phyloP scores from a whole-genome alignment of 2,329 filamentous ascomycete genomes.

The Venturia oleaginea region DNA sequence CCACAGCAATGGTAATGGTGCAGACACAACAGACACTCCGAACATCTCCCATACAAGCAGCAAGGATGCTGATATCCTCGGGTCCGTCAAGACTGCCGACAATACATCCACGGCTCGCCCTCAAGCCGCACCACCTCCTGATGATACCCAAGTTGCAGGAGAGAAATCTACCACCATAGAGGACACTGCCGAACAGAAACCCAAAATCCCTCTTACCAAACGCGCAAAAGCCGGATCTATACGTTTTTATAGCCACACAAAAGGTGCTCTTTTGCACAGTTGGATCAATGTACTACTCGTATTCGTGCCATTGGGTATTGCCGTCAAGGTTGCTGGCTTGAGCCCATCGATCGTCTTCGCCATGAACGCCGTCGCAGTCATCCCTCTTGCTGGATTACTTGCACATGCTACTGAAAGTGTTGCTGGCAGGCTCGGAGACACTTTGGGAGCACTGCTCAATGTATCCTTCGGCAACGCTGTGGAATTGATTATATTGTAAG shows the following conservation, averaged over 20 bases:
- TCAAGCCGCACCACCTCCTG: slow-evolving; percentile 30
- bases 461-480: slow-evolving; percentile 45
- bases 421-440: slow-evolving; percentile 39
- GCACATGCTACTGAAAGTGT: slow-evolving; percentile 42
- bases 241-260: slow-evolving; percentile 45
- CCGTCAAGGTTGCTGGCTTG: slow-evolving; percentile 40
- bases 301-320: slow-evolving; percentile 71
- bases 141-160: slow-evolving; percentile 42
- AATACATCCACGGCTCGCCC: slow-evolving; percentile 20
- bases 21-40: neutral
- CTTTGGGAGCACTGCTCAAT: slow-evolving; percentile 41
- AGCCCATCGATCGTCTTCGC: slow-evolving; percentile 38
- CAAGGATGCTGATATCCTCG: neutral
- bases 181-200: slow-evolving; percentile 20
- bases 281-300: slow-evolving; percentile 70
- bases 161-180: slow-evolving; percentile 45
- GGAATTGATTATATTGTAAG: slow-evolving; percentile 41
- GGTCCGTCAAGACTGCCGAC: slow-evolving; percentile 21
- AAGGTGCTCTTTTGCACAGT: slow-evolving; percentile 58
- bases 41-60: neutral
- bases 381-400: slow-evolving; percentile 41
- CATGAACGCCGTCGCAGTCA: slow-evolving; percentile 43
- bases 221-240: slow-evolving; percentile 43
- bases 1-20: neutral
- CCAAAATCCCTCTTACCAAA: slow-evolving; percentile 36